Percentiles rank a stretch among this genome's conserved stretches.
Evolutionary conservation across 257 asterid genomes (phyloP).

Genomic region (Solanum bulbocastanum): DNA sequence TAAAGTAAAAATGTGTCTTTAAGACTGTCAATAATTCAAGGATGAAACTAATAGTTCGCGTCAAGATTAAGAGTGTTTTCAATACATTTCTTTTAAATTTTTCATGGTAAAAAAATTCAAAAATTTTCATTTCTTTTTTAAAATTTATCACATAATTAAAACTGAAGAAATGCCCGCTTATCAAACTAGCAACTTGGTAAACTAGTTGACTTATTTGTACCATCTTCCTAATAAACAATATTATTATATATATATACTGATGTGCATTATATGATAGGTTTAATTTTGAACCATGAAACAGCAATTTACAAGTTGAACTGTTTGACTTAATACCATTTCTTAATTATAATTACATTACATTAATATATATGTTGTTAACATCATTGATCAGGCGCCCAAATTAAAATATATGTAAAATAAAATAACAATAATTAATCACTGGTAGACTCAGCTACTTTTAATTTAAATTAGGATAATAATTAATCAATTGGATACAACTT

Average conservation of each 20-base stretch:
- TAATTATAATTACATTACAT: background rate
- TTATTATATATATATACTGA: background rate
- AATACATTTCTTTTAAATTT: too few relatives aligned
- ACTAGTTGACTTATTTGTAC: background rate
- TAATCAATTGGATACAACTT: background rate
- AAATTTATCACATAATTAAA: background rate
- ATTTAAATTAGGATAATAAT: background rate
- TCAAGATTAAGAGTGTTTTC: too few relatives aligned
- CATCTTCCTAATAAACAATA: background rate
- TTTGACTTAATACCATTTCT: background rate
- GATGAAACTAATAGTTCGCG: too few relatives aligned
- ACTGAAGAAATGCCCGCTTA: background rate
- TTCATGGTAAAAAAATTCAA: too few relatives aligned
- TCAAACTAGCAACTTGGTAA: background rate
- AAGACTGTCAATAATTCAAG: too few relatives aligned
- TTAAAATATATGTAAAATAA: too few relatives aligned
- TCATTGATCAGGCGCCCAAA: background rate
- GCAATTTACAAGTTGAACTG: background rate
- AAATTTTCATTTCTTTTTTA: too few relatives aligned
- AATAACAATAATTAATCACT: background rate
- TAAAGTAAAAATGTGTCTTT: too few relatives aligned
- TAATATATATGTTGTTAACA: background rate
- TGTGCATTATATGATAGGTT: background rate
- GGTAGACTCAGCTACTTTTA: background rate
- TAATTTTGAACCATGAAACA: background rate